Evolutionary conservation across 768 basidiomycete genomes (phyloP).

Genomic region (Macrolepiota albuminosa): DNA sequence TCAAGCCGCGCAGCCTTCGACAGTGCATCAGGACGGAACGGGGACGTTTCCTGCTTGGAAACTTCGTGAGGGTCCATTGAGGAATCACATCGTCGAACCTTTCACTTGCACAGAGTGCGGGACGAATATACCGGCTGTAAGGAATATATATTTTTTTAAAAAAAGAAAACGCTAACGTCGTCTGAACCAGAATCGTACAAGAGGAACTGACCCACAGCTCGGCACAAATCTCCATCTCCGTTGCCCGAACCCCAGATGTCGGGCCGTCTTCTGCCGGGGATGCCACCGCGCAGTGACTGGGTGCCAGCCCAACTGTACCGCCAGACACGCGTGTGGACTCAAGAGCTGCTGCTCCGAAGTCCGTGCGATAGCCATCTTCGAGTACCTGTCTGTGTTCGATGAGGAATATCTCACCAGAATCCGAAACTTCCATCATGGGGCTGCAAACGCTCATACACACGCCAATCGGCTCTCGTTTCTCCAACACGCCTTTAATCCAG

Average conservation of each 20-base stretch:
- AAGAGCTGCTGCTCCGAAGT: conserved; percentile 8
- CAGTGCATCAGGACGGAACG: not conserved
- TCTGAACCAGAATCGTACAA: not conserved
- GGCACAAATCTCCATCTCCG: conserved; percentile 1
- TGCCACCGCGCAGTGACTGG: not conserved
- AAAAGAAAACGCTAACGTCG: not conserved
- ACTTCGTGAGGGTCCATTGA: not conserved
- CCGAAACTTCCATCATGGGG: not conserved
- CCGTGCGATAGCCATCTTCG: conserved; percentile 12
- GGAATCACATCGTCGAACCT: not conserved
- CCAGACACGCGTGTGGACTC: not conserved
- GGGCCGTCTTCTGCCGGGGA: conserved; percentile 3
- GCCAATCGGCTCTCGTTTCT: not conserved
- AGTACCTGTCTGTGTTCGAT: conserved; percentile 8
- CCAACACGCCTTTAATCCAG: not conserved
- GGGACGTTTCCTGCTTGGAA: not conserved
- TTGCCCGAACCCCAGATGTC: conserved; percentile 1
- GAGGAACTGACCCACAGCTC: not conserved
- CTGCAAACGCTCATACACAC: not conserved
- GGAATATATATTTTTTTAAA: too few relatives aligned
- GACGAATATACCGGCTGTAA: conserved; percentile 1
- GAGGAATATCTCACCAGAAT: conserved; percentile 1
- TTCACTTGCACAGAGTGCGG: not conserved
- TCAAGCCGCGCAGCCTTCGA: not conserved
- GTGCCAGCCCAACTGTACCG: not conserved